A percentile compares a stretch with the other conserved stretches of the same genome.
phyloP scores from a whole-genome alignment of 2,329 filamentous ascomycete species.

The Trichoderma harzianum region DNA sequence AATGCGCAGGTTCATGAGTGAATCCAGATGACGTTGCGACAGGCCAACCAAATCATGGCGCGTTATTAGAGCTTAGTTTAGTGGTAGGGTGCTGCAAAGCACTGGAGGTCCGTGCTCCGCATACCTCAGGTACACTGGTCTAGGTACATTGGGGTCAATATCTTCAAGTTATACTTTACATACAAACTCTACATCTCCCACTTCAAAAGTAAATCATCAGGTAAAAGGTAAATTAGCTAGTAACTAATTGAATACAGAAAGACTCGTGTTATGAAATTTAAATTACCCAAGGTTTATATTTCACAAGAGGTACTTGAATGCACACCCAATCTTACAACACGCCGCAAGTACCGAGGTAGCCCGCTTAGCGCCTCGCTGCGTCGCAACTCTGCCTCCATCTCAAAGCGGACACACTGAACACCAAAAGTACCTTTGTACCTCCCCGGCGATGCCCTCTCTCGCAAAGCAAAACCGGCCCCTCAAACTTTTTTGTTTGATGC shows the following conservation, averaged over 20 bases:
- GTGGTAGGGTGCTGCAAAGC: neutral
- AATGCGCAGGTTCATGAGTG: neutral
- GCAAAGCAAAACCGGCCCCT: neutral
- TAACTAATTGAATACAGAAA: neutral
- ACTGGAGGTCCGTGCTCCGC: neutral
- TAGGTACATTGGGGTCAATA: neutral
- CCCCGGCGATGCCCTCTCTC: neutral
- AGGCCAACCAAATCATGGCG: neutral
- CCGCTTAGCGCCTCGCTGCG: neutral
- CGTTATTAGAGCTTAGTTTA: neutral
- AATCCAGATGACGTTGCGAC: neutral
- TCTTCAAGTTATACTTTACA: neutral
- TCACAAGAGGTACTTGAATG: neutral
- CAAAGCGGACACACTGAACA: neutral
- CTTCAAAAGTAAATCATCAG: neutral
- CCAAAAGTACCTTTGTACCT: neutral
- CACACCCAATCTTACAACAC: neutral
- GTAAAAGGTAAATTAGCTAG: no score
- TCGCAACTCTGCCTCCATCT: neutral
- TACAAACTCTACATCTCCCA: neutral
- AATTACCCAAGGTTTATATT: neutral
- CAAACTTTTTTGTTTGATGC: neutral
- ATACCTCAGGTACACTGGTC: neutral
- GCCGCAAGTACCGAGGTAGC: neutral
- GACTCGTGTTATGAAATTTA: no score